phyloP scores from a whole-genome alignment of 768 basidiomycete species.

The Psilocybe cubensis region DNA sequence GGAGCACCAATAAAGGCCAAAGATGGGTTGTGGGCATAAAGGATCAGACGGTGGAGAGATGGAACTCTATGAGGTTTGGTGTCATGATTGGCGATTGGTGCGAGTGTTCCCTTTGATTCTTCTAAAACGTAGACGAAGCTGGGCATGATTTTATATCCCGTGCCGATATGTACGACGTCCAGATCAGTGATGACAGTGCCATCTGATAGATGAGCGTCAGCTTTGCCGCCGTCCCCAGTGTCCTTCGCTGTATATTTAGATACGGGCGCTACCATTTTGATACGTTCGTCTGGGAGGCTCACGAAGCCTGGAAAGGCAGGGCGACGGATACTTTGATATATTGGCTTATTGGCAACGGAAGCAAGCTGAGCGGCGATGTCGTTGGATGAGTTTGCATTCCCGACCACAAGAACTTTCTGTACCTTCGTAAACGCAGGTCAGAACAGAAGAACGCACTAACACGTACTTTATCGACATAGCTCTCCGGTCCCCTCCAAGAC shows the following conservation, averaged over 20 bases:
- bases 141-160: conserved; percentile 48
- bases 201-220: conserved; percentile 40
- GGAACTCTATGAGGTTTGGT: conserved; percentile 43
- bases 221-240: conserved; percentile 19
- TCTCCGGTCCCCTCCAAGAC: conserved; percentile 41
- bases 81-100: conserved; percentile 30
- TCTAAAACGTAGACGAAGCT: conserved; percentile 41
- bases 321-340: conserved; percentile 51
- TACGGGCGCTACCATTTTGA: conserved; percentile 46
- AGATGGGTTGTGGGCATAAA: conserved; percentile 50
- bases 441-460: neutral
- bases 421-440: neutral
- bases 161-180: conserved; percentile 48
- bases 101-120: conserved; percentile 12
- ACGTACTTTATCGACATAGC: conserved; percentile 40
- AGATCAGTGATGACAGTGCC: conserved; percentile 41
- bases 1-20: conserved; percentile 50
- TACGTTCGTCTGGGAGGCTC: conserved; percentile 44
- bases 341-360: conserved; percentile 38
- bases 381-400: conserved; percentile 56
- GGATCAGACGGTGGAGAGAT: conserved; percentile 43
- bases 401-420: conserved; percentile 51
- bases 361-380: conserved; percentile 53
- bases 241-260: conserved; percentile 28
- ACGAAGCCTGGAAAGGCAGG: conserved; percentile 41